These are phyloP conservation scores for Leccinum barrowsii DNA, from an alignment of 768 basidiomycete genomes.

Conservation along the genomic window DNA sequence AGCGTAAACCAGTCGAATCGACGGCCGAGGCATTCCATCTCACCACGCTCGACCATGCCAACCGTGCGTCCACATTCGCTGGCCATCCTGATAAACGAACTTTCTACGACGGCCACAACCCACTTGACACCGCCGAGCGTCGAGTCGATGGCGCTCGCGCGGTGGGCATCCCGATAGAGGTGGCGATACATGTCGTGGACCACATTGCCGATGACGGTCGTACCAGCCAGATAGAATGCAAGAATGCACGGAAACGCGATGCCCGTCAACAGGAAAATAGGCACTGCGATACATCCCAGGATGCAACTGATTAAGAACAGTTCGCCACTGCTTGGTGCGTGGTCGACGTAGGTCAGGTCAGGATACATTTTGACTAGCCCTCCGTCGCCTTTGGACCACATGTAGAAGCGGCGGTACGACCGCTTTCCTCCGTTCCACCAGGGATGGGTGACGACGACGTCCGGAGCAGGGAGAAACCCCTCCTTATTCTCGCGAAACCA, in stretches of 20 bases:
- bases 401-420: slow-evolving; percentile 51
- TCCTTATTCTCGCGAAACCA: slow-evolving; percentile 33
- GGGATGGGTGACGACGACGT: slow-evolving; percentile 50
- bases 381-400: slow-evolving; percentile 59
- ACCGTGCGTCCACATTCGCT: slow-evolving; percentile 47
- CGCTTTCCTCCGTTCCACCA: slow-evolving; percentile 50
- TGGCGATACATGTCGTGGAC: slow-evolving; percentile 49
- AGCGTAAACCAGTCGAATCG: slow-evolving; percentile 59
- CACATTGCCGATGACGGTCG: slow-evolving; percentile 40
- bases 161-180: slow-evolving; percentile 38
- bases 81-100: slow-evolving; percentile 47
- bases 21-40: slow-evolving; percentile 34
- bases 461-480: slow-evolving; percentile 48
- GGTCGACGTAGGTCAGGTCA: slow-evolving; percentile 41
- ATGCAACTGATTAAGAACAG: slow-evolving; percentile 30
- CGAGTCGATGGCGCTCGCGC: slow-evolving; percentile 32
- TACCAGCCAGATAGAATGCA: slow-evolving; percentile 22
- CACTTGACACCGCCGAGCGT: slow-evolving; percentile 35
- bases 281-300: slow-evolving; percentile 11
- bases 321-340: slow-evolving; percentile 50
- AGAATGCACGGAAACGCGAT: slow-evolving; percentile 8
- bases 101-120: slow-evolving; percentile 45
- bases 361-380: slow-evolving; percentile 47
- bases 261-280: slow-evolving; percentile 15
- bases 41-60: slow-evolving; percentile 45